Base-by-base conservation (phyloP, 129 eudicot genomes). In the Flaveria ramosissima region DNA sequence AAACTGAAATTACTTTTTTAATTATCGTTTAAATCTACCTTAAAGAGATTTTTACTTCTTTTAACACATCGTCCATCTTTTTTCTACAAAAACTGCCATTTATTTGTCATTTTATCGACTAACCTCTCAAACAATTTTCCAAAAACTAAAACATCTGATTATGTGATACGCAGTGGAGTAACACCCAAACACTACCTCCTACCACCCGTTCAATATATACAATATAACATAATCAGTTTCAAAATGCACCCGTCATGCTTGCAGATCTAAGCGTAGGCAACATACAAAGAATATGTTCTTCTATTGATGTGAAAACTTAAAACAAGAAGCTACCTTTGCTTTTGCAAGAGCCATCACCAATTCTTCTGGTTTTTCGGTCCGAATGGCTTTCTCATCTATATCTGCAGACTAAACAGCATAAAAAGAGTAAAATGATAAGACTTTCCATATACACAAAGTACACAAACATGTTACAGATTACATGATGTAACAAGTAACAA, bases 271-370 rank as follows among this genome's bases (percentile, higher is more conserved):
- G 12, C 78, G 6, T 46, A 13, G 12, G 7, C 4, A 69, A 45
- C 50, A 59, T 8, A 19, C 62, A 59, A 20, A 53, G 10, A 56
- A 56, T 56, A 13, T 6, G 24, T 53, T 41, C 23, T 77, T 62
- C 9, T 74, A 24, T 23, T 15, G 70, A 47, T 53, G 21, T 32
- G 47, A 16, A 30, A 52, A 36, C 1, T 36, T 36, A 36, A 36
- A 36, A 23, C 9, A 72, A 81, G 30, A 69, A 14, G 23, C 39
- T 56, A 92, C 97, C 92, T 92, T 92, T 52, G 92, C 97, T 86
- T 87, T 93, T 19, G 97, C 97, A 80, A 92, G 87, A 78, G 96
- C 89, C 96, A 87, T 84, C 41, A 92, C 97, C 77, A 92, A 80
- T 6, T 92, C 97, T 81, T 89, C 97, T 16, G 97, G 96, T 69